Evolutionary conservation across 768 basidiomycete genomes (phyloP).

Genomic region (Lactarius quietus): DNA sequence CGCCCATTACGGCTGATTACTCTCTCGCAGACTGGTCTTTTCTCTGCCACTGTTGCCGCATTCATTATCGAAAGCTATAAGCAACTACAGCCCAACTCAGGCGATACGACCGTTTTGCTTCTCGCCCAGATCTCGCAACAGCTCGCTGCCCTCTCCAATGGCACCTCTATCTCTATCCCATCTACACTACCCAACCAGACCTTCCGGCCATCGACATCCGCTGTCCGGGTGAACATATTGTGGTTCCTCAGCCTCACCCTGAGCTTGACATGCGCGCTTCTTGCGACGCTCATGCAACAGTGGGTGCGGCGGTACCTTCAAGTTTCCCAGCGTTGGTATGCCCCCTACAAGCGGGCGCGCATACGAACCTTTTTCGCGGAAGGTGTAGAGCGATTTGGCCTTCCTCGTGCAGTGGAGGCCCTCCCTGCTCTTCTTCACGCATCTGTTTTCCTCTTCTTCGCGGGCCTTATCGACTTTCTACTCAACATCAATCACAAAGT

Average conservation of each 20-base stretch:
- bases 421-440: conserved; percentile 24
- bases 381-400: conserved; percentile 22
- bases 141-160: conserved; percentile 14
- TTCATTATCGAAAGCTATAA: conserved; percentile 28
- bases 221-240: conserved; percentile 21
- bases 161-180: conserved; percentile 11
- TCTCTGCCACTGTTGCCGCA: conserved; percentile 30
- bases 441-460: conserved; percentile 26
- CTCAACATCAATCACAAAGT: conserved; percentile 16
- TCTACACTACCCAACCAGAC: background rate
- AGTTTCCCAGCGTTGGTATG: conserved; percentile 15
- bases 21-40: conserved; percentile 28
- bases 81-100: conserved; percentile 22
- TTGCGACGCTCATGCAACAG: conserved; percentile 25
- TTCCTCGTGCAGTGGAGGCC: conserved; percentile 22
- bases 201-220: conserved; percentile 7
- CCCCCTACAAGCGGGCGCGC: conserved; percentile 21
- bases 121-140: conserved; percentile 24
- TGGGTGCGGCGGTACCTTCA: conserved; percentile 25
- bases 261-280: conserved; percentile 23
- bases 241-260: conserved; percentile 25
- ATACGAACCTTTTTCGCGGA: conserved; percentile 24
- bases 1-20: background rate
- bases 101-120: conserved; percentile 12
- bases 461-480: conserved; percentile 23